Evolutionary conservation across 2,329 filamentous ascomycete species (phyloP), one percentile per base, ranked within the genome.

Genomic region (Colletotrichum incanum): DNA sequence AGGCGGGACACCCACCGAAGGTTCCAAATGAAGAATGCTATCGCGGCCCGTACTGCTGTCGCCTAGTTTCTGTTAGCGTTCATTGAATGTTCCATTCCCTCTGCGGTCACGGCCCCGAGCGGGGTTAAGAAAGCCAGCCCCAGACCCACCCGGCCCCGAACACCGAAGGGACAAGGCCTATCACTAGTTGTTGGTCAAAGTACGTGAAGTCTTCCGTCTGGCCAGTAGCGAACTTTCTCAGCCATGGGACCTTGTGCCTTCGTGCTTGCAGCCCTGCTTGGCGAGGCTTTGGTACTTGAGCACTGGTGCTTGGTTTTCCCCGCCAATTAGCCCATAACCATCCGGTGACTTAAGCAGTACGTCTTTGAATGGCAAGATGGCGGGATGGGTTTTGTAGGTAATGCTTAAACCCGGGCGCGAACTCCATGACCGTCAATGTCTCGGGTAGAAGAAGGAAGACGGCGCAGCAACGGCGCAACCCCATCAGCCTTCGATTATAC

Each of bases 371-470:
- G 43, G 20, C 14, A 45, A 7, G 18, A 45, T n/a, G 43, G 43
- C 43, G 23, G 37, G 5, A 47, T 20, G n/a, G 18, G 11, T n/a
- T 20, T 28, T 3, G 47, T 12, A 14, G n/a, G 47, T 12, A 14
- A n/a, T 61, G 55, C 61, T 59, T 66, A 70, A 65, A 20, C 59
- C 67, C 61, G 67, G 62, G 16, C 61, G 67, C 34, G 26, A 45
- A 7, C 20, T 16, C 52, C 23, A 47, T 7, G n/a, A 5, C 3
- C 16, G 2, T 26, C 7, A 11, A 31, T 45, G 62, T 59, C 55
- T 59, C n/a, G 37, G 58, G 18, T 9, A 39, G 5, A 5, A 26
- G 5, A 5, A 3, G 14, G 6, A 11, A 16, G 23, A 39, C 37
- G 14, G 55, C 12, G 28, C 20, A 58, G 23, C 39, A 58, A 58